Evolutionary conservation across 805 yeast species (phyloP).

Genomic region (Candida khao-thaluensis): DNA sequence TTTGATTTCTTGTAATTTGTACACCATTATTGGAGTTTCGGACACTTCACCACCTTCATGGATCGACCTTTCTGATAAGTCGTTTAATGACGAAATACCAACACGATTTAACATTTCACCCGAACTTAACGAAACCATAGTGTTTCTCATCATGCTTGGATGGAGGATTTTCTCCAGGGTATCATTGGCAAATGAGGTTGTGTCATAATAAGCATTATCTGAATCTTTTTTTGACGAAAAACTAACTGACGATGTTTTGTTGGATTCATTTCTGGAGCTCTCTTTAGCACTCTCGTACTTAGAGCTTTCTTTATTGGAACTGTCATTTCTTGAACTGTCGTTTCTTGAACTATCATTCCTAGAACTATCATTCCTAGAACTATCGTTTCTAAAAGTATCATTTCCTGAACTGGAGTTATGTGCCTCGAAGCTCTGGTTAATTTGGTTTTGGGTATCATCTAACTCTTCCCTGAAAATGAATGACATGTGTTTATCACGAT

Average conservation of each 20-base stretch:
- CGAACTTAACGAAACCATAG: conserved; percentile 14
- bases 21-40: conserved; percentile 7
- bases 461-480: conserved; percentile 31
- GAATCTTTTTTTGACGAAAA: neutral
- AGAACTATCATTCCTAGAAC: conserved; percentile 14
- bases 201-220: conserved; percentile 3
- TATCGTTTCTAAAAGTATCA: too few relatives aligned
- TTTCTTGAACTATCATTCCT: too few relatives aligned
- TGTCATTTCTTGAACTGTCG: neutral
- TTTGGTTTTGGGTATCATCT: conserved; percentile 18
- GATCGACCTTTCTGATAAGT: conserved; percentile 8
- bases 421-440: neutral
- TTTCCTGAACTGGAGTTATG: too few relatives aligned
- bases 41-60: neutral
- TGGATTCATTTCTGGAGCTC: too few relatives aligned
- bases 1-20: conserved; percentile 5
- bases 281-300: neutral
- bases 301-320: neutral
- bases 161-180: conserved; percentile 8
- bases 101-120: conserved; percentile 31
- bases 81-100: conserved; percentile 15
- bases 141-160: neutral
- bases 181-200: conserved; percentile 9
- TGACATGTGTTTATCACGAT: conserved; percentile 12
- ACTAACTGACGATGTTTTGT: too few relatives aligned